A percentile compares a stretch with the other conserved stretches of the same genome.
phyloP scores from a whole-genome alignment of 1,284 basidiomycete species.

The Phylloporus sp. region DNA sequence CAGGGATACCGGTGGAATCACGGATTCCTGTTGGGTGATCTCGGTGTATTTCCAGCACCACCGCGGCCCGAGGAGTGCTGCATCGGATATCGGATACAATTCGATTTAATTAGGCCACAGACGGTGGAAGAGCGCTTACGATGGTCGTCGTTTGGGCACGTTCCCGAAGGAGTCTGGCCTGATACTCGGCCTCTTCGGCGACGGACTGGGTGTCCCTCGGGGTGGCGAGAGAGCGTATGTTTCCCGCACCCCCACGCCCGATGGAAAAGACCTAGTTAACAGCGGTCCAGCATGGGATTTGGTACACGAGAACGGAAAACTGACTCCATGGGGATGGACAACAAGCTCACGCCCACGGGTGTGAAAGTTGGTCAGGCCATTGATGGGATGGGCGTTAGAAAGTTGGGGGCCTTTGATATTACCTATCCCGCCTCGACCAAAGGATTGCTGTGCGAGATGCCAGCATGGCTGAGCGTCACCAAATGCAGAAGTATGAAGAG shows the following conservation, averaged over 20 bases:
- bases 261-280: conserved; percentile 54
- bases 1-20: too few relatives aligned
- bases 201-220: conserved; percentile 54
- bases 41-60: conserved; percentile 33
- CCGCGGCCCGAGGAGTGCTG: conserved; percentile 53
- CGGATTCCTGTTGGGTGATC: neutral
- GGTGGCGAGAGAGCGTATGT: conserved; percentile 23
- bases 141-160: conserved; percentile 42
- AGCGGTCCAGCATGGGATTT: neutral
- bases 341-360: conserved; percentile 62
- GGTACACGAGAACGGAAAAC: conserved; percentile 6
- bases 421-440: conserved; percentile 69
- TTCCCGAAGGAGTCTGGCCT: conserved; percentile 48
- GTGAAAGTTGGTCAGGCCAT: conserved; percentile 45
- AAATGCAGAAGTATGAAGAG: too few relatives aligned
- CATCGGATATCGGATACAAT: conserved; percentile 3
- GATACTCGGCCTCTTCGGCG: conserved; percentile 35
- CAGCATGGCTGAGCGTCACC: neutral
- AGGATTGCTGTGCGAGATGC: conserved; percentile 50
- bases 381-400: conserved; percentile 40
- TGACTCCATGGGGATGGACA: conserved; percentile 39
- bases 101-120: neutral
- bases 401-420: conserved; percentile 62
- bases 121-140: conserved; percentile 37
- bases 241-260: conserved; percentile 76